These are phyloP conservation scores for Zygosaccharomyces pseudobailii DNA, from an alignment of 1,139 yeast species.

Conservation along the genomic window DNA sequence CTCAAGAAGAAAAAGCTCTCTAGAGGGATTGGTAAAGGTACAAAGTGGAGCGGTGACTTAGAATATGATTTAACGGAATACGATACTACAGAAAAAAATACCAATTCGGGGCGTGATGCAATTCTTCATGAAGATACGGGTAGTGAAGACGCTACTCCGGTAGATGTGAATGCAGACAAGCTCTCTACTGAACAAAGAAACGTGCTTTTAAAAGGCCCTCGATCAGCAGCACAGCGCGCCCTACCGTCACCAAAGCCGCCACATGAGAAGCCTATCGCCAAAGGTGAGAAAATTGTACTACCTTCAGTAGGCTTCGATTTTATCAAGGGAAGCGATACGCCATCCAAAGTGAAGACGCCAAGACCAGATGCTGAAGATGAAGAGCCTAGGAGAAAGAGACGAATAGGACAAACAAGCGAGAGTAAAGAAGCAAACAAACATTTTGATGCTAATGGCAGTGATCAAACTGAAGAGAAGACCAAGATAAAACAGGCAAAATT, in stretches of 20 bases:
- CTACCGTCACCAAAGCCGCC: too few relatives aligned
- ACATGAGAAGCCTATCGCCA: neutral
- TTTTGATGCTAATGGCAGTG: neutral
- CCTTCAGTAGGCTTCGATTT: conserved; percentile 33
- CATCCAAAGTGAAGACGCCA: conserved; percentile 14
- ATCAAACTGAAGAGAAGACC: too few relatives aligned
- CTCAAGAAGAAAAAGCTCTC: conserved; percentile 4
- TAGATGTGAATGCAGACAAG: conserved; percentile 3
- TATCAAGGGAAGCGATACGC: conserved; percentile 19
- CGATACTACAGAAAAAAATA: conserved; percentile 6
- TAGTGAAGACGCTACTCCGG: neutral
- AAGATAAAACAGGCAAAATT: too few relatives aligned
- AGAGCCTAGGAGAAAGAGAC: conserved; percentile 14
- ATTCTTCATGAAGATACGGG: neutral
- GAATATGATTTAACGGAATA: conserved; percentile 28
- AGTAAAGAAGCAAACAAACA: too few relatives aligned
- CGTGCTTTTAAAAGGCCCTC: conserved; percentile 2
- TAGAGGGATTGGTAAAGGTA: conserved; percentile 14
- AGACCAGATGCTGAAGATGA: conserved; percentile 6
- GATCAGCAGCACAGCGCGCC: neutral
- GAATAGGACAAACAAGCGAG: neutral
- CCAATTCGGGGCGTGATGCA: neutral
- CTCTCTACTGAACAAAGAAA: conserved; percentile 9
- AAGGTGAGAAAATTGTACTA: conserved; percentile 12
- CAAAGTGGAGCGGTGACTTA: conserved; percentile 29